Conservation (phyloP, 176 grass and related monocot species). For the Paspalum vaginatum region DNA sequence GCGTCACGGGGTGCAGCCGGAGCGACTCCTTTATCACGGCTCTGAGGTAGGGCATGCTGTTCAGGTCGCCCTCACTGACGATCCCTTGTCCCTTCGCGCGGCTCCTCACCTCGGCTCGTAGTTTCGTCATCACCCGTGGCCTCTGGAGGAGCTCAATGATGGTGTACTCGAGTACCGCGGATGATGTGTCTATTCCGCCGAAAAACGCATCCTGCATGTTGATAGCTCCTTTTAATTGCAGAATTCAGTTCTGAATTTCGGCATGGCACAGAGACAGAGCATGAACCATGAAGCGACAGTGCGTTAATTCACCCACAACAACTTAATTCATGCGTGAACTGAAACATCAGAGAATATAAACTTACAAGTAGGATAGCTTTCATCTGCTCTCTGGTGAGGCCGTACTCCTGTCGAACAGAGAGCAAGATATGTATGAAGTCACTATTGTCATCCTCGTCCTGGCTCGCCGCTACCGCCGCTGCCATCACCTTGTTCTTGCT, state of each 20-base stretch:
- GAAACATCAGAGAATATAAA: background rate
- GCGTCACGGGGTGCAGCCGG: conserved; percentile 25
- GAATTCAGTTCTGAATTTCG: background rate
- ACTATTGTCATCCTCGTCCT: background rate
- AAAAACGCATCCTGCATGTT: conserved; percentile 51
- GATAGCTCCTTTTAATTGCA: background rate
- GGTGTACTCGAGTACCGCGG: conserved; percentile 40
- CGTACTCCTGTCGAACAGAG: conserved; percentile 24
- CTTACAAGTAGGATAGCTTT: conserved; percentile 47
- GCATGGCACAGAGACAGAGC: no score
- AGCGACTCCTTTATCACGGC: conserved; percentile 54
- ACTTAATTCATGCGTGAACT: background rate
- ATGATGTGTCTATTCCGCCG: conserved; percentile 42
- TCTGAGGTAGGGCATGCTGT: conserved; percentile 30
- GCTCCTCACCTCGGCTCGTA: conserved; percentile 42
- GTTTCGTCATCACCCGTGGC: conserved; percentile 35
- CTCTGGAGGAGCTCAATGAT: conserved; percentile 43
- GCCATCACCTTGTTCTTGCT: background rate
- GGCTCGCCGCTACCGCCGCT: no score
- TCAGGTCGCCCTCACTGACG: conserved; percentile 38
- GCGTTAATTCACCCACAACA: background rate
- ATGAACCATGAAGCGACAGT: no score
- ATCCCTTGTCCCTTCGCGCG: background rate
- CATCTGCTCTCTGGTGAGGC: conserved; percentile 11
- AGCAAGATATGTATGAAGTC: conserved; percentile 46